Evolutionary conservation across 257 asterid genomes (phyloP).

Genomic region (Galeopsis tetrahit): DNA sequence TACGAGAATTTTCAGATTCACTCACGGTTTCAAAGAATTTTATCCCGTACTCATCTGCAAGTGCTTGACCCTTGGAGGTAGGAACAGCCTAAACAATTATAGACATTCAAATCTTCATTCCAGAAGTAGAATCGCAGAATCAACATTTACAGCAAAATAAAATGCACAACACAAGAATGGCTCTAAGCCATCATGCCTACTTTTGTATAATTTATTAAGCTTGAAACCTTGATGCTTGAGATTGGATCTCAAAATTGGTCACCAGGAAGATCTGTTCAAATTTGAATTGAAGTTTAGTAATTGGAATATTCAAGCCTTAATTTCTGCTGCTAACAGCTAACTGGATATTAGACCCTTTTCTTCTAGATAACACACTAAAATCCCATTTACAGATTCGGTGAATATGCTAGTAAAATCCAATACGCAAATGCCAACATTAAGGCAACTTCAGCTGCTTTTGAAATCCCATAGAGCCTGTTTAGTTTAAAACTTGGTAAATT

Average conservation of each 20-base stretch:
- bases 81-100: constrained; percentile 68
- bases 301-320: background rate
- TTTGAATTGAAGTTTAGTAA: background rate
- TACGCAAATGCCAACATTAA: background rate
- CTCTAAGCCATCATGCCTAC: background rate
- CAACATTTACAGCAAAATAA: background rate
- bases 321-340: constrained; percentile 13
- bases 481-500: background rate
- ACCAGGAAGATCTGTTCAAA: constrained; percentile 3
- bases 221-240: background rate
- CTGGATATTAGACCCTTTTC: background rate
- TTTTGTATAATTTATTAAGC: background rate
- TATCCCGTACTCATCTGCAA: constrained; percentile 86
- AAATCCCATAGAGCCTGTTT: background rate
- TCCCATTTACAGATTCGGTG: background rate
- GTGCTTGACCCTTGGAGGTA: constrained; percentile 84
- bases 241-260: constrained; percentile 20
- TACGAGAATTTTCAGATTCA: constrained; percentile 12
- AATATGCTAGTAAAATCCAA: constrained; percentile 16
- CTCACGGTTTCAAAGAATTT: constrained; percentile 91
- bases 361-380: background rate
- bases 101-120: constrained; percentile 24
- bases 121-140: constrained; percentile 21
- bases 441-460: constrained; percentile 10
- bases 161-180: background rate